These are phyloP conservation scores for Tinospora cordifolia DNA, from an alignment of 164 flowering plant species.

Conservation along the genomic window DNA sequence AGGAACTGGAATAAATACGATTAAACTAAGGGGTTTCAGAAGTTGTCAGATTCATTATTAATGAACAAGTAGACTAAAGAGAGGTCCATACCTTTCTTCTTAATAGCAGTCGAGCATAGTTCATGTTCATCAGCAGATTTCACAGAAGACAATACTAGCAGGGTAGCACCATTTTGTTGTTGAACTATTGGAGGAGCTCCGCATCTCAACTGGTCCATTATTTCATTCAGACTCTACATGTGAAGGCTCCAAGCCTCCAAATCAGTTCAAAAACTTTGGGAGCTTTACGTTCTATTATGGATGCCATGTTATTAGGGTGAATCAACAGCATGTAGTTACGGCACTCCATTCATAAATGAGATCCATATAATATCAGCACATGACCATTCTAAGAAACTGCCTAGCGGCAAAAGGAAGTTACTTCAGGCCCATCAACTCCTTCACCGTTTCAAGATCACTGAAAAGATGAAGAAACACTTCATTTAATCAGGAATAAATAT, in stretches of 20 bases:
- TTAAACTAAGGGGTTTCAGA: not conserved
- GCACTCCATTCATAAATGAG: not conserved
- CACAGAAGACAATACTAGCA: not conserved
- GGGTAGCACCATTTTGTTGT: too few species aligned
- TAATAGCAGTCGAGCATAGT: not conserved
- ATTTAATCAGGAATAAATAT: not conserved
- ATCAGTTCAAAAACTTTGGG: not conserved
- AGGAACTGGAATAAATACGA: not conserved
- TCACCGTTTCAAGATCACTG: conserved; percentile 15
- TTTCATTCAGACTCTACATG: not conserved
- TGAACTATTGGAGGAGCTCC: too few species aligned
- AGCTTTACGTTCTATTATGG: not conserved
- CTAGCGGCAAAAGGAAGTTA: conserved; percentile 4
- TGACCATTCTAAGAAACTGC: not conserved
- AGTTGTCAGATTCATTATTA: not conserved
- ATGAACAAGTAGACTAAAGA: not conserved
- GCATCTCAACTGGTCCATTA: not conserved
- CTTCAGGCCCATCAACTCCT: conserved; percentile 14
- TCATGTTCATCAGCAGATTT: not conserved
- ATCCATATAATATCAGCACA: not conserved
- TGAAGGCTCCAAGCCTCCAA: not conserved
- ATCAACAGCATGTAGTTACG: too few species aligned
- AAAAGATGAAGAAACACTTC: not conserved
- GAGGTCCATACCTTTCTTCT: not conserved
- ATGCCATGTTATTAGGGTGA: not conserved